Evolutionary conservation across 768 basidiomycete genomes (phyloP).

Genomic region (Lactarius psammicola): DNA sequence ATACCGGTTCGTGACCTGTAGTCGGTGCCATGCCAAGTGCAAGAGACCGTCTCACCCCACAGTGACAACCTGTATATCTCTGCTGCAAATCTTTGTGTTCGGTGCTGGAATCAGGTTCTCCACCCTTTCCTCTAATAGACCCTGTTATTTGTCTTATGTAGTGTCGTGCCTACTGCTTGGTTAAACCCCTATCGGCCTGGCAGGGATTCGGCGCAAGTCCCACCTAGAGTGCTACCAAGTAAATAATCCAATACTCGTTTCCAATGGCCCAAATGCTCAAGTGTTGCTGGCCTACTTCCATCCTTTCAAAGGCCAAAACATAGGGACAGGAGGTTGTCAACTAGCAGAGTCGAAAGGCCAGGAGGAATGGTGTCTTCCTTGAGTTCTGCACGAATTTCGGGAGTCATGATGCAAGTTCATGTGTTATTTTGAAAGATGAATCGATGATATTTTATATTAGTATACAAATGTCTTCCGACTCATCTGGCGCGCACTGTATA

Average conservation of each 20-base stretch:
- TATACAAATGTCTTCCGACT: conserved; percentile 31
- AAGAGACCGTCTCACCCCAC: not conserved
- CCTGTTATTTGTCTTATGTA: not conserved
- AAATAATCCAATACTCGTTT: too few species aligned
- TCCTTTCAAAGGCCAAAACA: not conserved
- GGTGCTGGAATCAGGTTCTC: not conserved
- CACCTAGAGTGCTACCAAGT: not conserved
- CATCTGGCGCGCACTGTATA: conserved; percentile 64
- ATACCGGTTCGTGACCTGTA: not conserved
- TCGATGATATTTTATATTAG: not conserved
- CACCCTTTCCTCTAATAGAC: not conserved
- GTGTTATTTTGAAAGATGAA: not conserved
- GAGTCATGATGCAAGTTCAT: not conserved
- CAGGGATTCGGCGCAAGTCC: not conserved
- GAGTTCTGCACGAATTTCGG: not conserved
- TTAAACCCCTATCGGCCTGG: not conserved
- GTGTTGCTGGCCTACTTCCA: not conserved
- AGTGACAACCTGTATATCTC: not conserved
- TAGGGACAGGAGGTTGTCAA: not conserved
- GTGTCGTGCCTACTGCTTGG: not conserved
- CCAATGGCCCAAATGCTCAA: not conserved
- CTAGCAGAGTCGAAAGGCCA: not conserved
- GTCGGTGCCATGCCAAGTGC: not conserved
- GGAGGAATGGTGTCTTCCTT: not conserved
- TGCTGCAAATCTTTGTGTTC: not conserved